These are phyloP conservation scores for Caloboletus inedulis DNA, from an alignment of 1,284 basidiomycete species.

Conservation along the genomic window DNA sequence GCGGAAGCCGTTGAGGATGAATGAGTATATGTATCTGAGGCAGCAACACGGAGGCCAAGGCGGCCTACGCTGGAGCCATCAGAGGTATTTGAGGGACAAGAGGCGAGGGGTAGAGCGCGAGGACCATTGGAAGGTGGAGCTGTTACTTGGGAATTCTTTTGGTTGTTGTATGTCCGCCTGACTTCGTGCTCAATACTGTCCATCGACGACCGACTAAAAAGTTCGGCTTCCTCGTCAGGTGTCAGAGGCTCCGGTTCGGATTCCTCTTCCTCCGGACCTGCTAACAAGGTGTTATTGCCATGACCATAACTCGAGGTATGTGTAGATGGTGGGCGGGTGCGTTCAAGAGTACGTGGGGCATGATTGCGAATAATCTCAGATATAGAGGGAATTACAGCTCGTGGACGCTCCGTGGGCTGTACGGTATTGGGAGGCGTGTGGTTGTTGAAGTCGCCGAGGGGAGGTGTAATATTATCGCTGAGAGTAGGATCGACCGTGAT, in stretches of 20 bases:
- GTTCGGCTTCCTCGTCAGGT: conserved; percentile 56
- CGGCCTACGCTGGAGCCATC: conserved; percentile 29
- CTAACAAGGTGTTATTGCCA: conserved; percentile 44
- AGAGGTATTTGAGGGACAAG: conserved; percentile 28
- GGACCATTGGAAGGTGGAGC: conserved; percentile 29
- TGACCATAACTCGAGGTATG: conserved; percentile 48
- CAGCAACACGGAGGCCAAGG: conserved; percentile 14
- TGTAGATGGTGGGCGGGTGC: conserved; percentile 39
- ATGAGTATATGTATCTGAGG: conserved; percentile 21
- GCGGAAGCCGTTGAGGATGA: conserved; percentile 45
- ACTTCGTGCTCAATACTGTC: conserved; percentile 83
- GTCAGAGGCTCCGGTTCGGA: conserved; percentile 46
- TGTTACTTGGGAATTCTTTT: conserved; percentile 45
- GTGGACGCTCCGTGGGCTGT: conserved; percentile 29
- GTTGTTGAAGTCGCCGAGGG: conserved; percentile 16
- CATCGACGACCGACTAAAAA: conserved; percentile 72
- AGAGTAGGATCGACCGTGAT: conserved; percentile 31
- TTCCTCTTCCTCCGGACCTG: conserved; percentile 46
- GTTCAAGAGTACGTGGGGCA: conserved; percentile 55
- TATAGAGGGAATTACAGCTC: conserved; percentile 65
- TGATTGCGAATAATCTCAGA: conserved; percentile 79
- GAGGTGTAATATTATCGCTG: conserved; percentile 17
- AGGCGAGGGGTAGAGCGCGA: conserved; percentile 24
- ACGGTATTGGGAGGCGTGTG: conserved; percentile 13
- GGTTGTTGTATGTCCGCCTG: conserved; percentile 59